These are phyloP conservation scores for Ustilaginoidea virens DNA, from an alignment of 2,329 filamentous ascomycete genomes.

Conservation along the genomic window DNA sequence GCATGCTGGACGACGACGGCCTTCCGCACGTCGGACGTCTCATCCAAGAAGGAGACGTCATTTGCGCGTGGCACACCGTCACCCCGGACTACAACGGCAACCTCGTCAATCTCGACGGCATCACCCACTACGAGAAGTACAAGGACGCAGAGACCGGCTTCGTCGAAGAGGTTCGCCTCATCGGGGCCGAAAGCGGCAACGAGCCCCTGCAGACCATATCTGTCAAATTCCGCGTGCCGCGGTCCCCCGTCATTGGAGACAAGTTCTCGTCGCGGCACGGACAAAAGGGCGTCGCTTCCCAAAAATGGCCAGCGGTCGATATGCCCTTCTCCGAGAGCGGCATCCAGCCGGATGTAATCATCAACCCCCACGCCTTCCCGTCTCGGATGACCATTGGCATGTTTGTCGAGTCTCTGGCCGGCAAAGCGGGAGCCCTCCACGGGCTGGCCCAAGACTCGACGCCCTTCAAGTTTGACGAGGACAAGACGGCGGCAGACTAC, in stretches of 20 bases:
- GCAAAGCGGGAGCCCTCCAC: constrained; percentile 86
- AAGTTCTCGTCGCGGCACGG: constrained; percentile 98
- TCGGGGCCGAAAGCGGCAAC: constrained; percentile 69
- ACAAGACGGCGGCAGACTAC: constrained; percentile 82
- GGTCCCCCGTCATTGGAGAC: constrained; percentile 86
- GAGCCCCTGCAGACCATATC: constrained; percentile 80
- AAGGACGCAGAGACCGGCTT: constrained; percentile 82
- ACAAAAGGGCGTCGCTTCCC: constrained; percentile 91
- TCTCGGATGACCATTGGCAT: constrained; percentile 99
- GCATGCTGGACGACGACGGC: constrained; percentile 73
- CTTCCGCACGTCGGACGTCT: constrained; percentile 66
- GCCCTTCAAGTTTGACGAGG: constrained; percentile 86
- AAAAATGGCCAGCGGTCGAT: constrained; percentile 86
- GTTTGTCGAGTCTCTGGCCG: constrained; percentile 94
- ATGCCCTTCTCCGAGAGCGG: constrained; percentile 96
- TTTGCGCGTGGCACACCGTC: constrained; percentile 84
- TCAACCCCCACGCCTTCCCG: constrained; percentile 98
- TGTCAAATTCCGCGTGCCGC: constrained; percentile 83
- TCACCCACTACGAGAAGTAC: constrained; percentile 84
- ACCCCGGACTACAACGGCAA: constrained; percentile 63
- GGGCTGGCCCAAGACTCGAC: constrained; percentile 93
- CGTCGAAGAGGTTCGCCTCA: constrained; percentile 82
- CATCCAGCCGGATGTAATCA: constrained; percentile 94
- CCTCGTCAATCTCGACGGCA: constrained; percentile 70
- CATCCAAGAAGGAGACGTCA: constrained; percentile 64